Conservation (phyloP, 306 rosid genomes). For the Lupinus albus region DNA sequence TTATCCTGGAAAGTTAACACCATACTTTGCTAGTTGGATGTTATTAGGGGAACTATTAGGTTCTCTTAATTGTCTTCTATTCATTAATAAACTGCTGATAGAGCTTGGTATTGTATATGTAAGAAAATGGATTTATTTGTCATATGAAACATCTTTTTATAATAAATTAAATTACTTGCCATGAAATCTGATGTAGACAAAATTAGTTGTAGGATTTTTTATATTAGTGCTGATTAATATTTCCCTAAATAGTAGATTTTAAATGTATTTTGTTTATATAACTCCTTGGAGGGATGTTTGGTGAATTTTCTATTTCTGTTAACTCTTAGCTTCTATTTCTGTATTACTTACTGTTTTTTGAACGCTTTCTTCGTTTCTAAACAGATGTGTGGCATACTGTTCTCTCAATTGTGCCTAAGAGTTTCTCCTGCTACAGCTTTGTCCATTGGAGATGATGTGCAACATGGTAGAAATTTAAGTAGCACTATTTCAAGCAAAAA, state of each 20-base stretch:
- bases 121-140: slow-evolving; percentile 24
- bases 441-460: slow-evolving; percentile 69
- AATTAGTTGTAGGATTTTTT: slow-evolving; percentile 7
- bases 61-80: not conserved
- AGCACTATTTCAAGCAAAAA: slow-evolving; percentile 50
- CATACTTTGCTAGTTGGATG: slow-evolving; percentile 13
- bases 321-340: slow-evolving; percentile 9
- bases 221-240: slow-evolving; percentile 3
- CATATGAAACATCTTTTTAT: slow-evolving; percentile 9
- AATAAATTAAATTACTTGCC: slow-evolving; percentile 10
- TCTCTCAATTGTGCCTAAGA: slow-evolving; percentile 93
- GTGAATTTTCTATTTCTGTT: slow-evolving; percentile 32
- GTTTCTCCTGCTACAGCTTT: slow-evolving; percentile 67
- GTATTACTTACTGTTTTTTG: slow-evolving; percentile 26
- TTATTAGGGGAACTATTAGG: slow-evolving; percentile 28
- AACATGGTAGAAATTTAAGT: slow-evolving; percentile 46
- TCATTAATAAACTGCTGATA: slow-evolving; percentile 26
- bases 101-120: slow-evolving; percentile 22
- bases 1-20: slow-evolving; percentile 11
- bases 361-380: slow-evolving; percentile 42
- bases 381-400: slow-evolving; percentile 97
- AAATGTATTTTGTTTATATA: slow-evolving; percentile 13
- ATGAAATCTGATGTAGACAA: slow-evolving; percentile 9
- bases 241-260: not conserved
- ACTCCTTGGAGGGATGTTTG: slow-evolving; percentile 12